Percentiles rank a stretch among this genome's conserved stretches.
These are phyloP conservation scores for Lizonia empirigonia DNA, from an alignment of 2,329 filamentous ascomycete species.

Conservation along the genomic window DNA sequence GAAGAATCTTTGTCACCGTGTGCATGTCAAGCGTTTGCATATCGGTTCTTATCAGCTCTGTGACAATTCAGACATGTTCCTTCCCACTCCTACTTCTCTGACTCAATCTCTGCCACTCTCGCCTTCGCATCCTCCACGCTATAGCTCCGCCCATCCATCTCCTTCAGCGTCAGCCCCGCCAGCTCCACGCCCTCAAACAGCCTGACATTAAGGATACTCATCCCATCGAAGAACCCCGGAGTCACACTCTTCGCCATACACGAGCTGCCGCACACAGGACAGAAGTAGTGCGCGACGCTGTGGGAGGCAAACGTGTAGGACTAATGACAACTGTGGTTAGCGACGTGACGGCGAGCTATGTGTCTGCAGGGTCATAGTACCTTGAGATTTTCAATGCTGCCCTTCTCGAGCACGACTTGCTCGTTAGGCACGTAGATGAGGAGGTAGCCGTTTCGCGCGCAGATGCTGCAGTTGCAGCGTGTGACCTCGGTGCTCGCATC, in stretches of 20 bases:
- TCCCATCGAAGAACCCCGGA: slow-evolving; percentile 22
- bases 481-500: slow-evolving; percentile 50
- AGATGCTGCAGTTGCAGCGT: slow-evolving; percentile 62
- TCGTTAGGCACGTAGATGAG: slow-evolving; percentile 46
- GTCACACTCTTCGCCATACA: slow-evolving; percentile 28
- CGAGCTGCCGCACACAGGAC: slow-evolving; percentile 37
- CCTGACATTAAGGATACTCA: slow-evolving; percentile 38
- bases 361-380: slow-evolving; percentile 16
- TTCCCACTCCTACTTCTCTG: too few species aligned
- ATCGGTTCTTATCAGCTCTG: too few species aligned
- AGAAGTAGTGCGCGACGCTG: slow-evolving; percentile 34
- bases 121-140: slow-evolving; percentile 9
- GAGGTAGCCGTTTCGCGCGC: slow-evolving; percentile 58
- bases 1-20: too few species aligned
- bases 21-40: too few species aligned
- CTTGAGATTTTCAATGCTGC: slow-evolving; percentile 24
- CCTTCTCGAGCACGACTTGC: slow-evolving; percentile 27
- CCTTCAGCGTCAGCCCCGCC: slow-evolving; percentile 30
- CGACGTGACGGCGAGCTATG: background rate
- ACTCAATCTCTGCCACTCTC: slow-evolving; percentile 9
- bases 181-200: slow-evolving; percentile 37
- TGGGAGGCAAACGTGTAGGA: slow-evolving; percentile 35
- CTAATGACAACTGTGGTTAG: slow-evolving; percentile 17
- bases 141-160: slow-evolving; percentile 34
- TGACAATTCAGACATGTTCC: too few species aligned